Base-by-base conservation (phyloP, 306 rosid genomes). In the Castanea sativa region DNA sequence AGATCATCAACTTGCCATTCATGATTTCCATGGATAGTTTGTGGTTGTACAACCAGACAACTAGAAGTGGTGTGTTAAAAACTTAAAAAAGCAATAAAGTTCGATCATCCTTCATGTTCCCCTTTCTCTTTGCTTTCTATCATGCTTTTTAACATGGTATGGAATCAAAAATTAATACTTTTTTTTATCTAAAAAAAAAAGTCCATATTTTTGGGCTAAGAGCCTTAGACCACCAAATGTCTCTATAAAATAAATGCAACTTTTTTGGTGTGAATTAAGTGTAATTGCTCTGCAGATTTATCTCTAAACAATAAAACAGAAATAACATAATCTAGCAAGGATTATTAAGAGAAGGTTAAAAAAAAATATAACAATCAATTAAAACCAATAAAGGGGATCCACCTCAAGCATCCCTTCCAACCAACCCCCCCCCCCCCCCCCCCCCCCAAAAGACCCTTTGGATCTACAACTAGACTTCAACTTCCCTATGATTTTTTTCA, bases 401-500 rank as follows among this genome's bases (percentile, higher is more conserved):
- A n/a, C 20, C 60, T 27, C 51, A 19, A 41, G 32, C 35, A 19
- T 0, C 16, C 7, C n/a, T 71, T 69, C 56, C 29, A 70, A 29
- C 21, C 35, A 0, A 9, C 9, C 9, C 38, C 38, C 38, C 6
- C 35, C 1, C 6, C 7, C 8, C 7, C 38, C 43, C 2, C 10
- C 35, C 5, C 23, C 23, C 23, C 23, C 0, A 0, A 3, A 53
- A 55, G 63, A 71, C 64, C 61, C 78, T 23, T 45, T 19, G 75
- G 80, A 80, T 86, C 75, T 80, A 81, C 90, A 81, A 71, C 74
- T 71, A 27, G 43, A 72, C 53, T 75, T 73, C 69, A 41, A 18
- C 77, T 81, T 61, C 78, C 52, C 71, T 64, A 4, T 14, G 23
- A 55, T 38, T 60, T 52, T 45, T 43, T 69, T 75, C 76, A 74